A percentile compares a stretch with the other conserved stretches of the same genome.
These are phyloP conservation scores for Harringtonia aguacate DNA, from an alignment of 2,329 filamentous ascomycete species.

Conservation along the genomic window DNA sequence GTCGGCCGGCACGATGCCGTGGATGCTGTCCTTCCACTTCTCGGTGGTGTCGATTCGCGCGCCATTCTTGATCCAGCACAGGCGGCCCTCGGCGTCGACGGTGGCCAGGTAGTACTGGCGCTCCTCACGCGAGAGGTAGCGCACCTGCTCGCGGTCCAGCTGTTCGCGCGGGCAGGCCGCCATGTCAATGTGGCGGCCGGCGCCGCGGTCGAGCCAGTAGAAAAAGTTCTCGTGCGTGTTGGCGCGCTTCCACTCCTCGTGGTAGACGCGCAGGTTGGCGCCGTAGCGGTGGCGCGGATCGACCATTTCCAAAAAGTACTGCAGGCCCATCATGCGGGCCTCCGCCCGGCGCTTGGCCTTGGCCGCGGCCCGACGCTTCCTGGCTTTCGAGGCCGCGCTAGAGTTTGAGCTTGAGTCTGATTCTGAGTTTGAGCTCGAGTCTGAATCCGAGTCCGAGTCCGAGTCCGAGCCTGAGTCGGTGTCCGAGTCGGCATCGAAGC, in stretches of 20 bases:
- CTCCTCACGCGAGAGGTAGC: constrained; percentile 77
- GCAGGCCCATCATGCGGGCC: constrained; percentile 71
- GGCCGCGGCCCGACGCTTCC: constrained; percentile 31
- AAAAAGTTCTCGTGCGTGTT: constrained; percentile 83
- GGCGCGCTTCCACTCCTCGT: constrained; percentile 70
- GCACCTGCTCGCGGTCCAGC: constrained; percentile 67
- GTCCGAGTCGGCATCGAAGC: constrained; percentile 28
- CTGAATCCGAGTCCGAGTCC: constrained; percentile 22
- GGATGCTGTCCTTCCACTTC: constrained; percentile 67
- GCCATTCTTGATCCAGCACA: constrained; percentile 84
- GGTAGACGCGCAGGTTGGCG: constrained; percentile 70
- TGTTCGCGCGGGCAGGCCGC: constrained; percentile 61
- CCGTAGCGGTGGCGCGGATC: constrained; percentile 83
- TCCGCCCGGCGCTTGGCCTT: constrained; percentile 50
- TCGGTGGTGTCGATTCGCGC: constrained; percentile 65
- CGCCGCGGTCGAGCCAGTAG: constrained; percentile 82
- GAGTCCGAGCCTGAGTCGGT: constrained; percentile 35
- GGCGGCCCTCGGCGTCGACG: constrained; percentile 60
- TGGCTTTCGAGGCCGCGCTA: constrained; percentile 3
- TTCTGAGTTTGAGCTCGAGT: background rate
- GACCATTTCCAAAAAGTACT: constrained; percentile 80
- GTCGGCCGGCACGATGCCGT: constrained; percentile 56
- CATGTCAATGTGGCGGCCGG: constrained; percentile 59
- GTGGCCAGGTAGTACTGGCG: constrained; percentile 69
- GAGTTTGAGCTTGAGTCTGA: background rate